Evolutionary conservation across 306 rosid species (phyloP), one percentile per base, ranked within the genome.

Genomic region (Vachellia collinsii): DNA sequence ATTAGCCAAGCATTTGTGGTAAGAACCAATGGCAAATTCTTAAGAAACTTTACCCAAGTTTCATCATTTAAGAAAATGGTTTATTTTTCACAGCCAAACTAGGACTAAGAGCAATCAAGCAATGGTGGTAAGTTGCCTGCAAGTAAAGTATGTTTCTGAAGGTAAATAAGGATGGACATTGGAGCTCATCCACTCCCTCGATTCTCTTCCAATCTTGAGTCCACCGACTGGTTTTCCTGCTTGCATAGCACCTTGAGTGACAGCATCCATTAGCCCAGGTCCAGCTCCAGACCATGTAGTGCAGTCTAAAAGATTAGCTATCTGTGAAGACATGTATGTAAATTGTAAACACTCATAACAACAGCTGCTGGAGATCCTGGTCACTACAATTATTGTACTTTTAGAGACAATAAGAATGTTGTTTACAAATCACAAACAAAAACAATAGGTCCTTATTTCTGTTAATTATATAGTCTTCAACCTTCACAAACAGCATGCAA

Each of bases 201-300:
- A 89, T 88, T 95, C 97, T 91, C 23, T 89, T 77, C 92, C 93
- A 14, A 95, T 93, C 91, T 95, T 95, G 80, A 93, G 90, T 20
- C 97, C 99, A 13, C 95, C 99, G 48, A 93, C 95, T 0, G 88
- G 87, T 67, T 91, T 94, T 77, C 94, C 94, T 19, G 89, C 97
- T 76, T 75, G 83, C 75, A 93, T 47, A 72, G 94, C 96, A 82
- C 99, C 98, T 86, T 93, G 89, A 22, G 91, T 88, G 67, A 89
- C 97, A 37, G 99, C 99, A 62, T 93, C 98, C 99, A 95, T 95
- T 44, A 95, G 78, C 62, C 99, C 97, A 3, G 99, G 99, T 80
- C 99, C 99, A 29, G 81, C 97, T 65, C 97, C 97, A 29, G 94
- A 79, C 99, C 99, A 95, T 13, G 99, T 76, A 63, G 99, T 93